These are phyloP conservation scores for Saksenaea vasiformis DNA, from an alignment of 371 early-diverging fungal species.

Conservation along the genomic window DNA sequence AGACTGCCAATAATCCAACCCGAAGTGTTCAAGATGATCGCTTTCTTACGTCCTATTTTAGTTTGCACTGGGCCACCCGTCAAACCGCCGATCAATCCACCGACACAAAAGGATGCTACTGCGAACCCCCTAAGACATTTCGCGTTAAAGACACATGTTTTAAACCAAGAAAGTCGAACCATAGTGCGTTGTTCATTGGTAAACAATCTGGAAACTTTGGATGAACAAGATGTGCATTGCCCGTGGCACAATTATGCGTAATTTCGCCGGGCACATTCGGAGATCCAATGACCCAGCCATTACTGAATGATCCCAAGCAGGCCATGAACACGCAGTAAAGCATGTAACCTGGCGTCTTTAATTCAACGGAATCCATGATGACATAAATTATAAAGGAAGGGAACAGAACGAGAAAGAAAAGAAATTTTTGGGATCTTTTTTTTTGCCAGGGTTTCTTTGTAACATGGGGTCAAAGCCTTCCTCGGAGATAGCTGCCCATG, in stretches of 20 bases:
- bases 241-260: conserved; percentile 27
- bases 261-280: conserved; percentile 44
- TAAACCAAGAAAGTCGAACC: neutral
- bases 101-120: conserved; percentile 60
- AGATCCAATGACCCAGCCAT: conserved; percentile 49
- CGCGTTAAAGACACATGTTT: neutral
- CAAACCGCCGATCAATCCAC: conserved; percentile 70
- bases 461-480: neutral
- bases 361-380: conserved; percentile 42
- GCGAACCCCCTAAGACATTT: conserved; percentile 57
- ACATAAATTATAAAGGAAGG: neutral
- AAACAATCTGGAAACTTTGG: conserved; percentile 31
- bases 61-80: conserved; percentile 55
- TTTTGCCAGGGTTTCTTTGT: conserved; percentile 2
- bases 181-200: conserved; percentile 22
- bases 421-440: neutral
- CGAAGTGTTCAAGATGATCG: conserved; percentile 59
- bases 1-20: conserved; percentile 63
- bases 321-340: conserved; percentile 40
- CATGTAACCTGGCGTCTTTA: conserved; percentile 40
- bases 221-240: conserved; percentile 17
- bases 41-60: conserved; percentile 58
- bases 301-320: conserved; percentile 36
- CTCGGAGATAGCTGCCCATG: conserved; percentile 30
- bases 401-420: neutral